Percentiles rank a stretch among this genome's conserved stretches.
These are phyloP conservation scores for Pythium insidiosum DNA, from an alignment of 352 stramenopile genomes.

Conservation along the genomic window DNA sequence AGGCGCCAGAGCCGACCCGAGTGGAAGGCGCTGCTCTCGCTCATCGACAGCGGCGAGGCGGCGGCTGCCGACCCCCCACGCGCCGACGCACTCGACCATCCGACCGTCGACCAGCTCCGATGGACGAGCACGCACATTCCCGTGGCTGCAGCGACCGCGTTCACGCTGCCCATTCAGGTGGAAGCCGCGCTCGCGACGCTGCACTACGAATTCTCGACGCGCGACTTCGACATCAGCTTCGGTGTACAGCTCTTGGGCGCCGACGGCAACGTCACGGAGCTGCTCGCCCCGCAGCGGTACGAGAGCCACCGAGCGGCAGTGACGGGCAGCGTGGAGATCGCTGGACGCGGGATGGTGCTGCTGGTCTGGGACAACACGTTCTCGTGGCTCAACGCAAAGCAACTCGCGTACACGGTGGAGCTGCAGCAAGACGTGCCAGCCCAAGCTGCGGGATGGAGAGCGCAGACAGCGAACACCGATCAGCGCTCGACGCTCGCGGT, in stretches of 20 bases:
- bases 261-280: conserved; percentile 41
- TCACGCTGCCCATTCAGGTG: conserved; percentile 70
- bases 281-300: conserved; percentile 47
- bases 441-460: background rate
- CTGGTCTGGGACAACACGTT: conserved; percentile 79
- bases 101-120: conserved; percentile 44
- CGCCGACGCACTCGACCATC: background rate
- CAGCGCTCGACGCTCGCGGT: conserved; percentile 28
- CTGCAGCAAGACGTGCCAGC: conserved; percentile 35
- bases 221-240: conserved; percentile 70
- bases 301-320: conserved; percentile 54
- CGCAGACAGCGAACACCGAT: conserved; percentile 1
- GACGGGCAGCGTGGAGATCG: conserved; percentile 28
- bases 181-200: conserved; percentile 47
- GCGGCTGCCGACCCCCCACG: conserved; percentile 8
- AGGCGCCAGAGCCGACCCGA: conserved; percentile 31
- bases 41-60: conserved; percentile 36
- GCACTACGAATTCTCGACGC: conserved; percentile 58
- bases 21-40: conserved; percentile 49
- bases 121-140: conserved; percentile 75
- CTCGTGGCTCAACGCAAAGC: conserved; percentile 76
- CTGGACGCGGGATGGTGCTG: conserved; percentile 48
- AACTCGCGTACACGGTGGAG: conserved; percentile 65
- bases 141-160: conserved; percentile 49
- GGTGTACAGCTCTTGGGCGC: conserved; percentile 57